Evolutionary conservation across 345 rosid species (phyloP).

Genomic region (Durio zibethinus): DNA sequence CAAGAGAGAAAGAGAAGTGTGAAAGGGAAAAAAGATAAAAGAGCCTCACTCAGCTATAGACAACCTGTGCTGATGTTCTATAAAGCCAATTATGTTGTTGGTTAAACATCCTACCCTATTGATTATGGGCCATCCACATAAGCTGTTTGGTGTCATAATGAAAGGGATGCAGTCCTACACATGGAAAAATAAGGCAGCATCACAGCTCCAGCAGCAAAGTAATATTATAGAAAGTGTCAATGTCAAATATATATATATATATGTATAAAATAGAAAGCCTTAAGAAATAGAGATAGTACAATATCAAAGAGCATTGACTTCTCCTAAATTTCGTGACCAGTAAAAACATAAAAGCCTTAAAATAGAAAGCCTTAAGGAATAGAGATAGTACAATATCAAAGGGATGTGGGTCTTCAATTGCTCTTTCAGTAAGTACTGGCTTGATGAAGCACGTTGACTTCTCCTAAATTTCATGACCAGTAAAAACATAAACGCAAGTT

Average conservation of each 20-base stretch:
- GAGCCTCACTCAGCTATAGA: neutral
- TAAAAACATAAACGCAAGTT: neutral
- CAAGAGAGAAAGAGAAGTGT: neutral
- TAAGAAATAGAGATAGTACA: neutral
- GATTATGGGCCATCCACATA: neutral
- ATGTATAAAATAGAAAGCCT: too few relatives aligned
- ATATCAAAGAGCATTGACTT: constrained; percentile 76
- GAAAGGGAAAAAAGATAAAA: neutral
- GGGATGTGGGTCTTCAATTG: constrained; percentile 77
- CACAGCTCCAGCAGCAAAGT: neutral
- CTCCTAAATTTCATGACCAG: constrained; percentile 47
- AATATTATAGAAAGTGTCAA: too few relatives aligned
- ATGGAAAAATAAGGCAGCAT: neutral
- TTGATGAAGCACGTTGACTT: constrained; percentile 88
- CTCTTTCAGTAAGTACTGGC: constrained; percentile 83
- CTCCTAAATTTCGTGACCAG: constrained; percentile 47
- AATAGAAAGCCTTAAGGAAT: neutral
- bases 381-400: constrained; percentile 33
- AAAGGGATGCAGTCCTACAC: neutral
- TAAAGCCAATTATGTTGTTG: neutral
- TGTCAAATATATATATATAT: too few relatives aligned
- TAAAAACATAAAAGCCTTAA: neutral
- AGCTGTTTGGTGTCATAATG: neutral
- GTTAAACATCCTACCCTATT: neutral
- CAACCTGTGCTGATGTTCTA: neutral